Evolutionary conservation across 768 basidiomycete species (phyloP), one percentile per base, ranked within the genome.

Genomic region (Paxillus involutus): DNA sequence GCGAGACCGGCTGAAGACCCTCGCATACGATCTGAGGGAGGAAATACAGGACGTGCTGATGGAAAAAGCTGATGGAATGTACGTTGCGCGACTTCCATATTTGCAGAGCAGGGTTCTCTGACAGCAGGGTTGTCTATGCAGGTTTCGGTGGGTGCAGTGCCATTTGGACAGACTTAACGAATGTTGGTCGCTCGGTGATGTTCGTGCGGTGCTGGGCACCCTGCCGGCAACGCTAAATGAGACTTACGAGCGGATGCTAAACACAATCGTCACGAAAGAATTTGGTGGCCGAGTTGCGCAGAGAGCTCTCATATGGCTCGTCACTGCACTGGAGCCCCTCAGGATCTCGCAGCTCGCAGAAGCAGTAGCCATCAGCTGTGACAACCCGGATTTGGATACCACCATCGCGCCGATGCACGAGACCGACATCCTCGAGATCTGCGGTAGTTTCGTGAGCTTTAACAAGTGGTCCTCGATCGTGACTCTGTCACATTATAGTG

Each of bases 91-190:
- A 32, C 30, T 32, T 32, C 30, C 30, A 3, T 32, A 10, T 6
- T 32, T 32, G 30, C 7, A 32, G 30, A 32, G 30, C 7, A 8
- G 30, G 9, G 30, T 8, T 4, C 30, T 32, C 7, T 32, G 30
- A 32, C 7, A 2, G 6, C 21, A n/a, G 17, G 9, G 6, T 29
- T 36, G 24, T 29, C 19, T 37, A n/a, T 16, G 8, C 26, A 50
- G 57, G 57, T 55, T 55, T 19, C 44, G 49, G 4, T 55, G 53
- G 53, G 49, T 46, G 6, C 3, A 51, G 2, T 58, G 57, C 24
- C 49, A 58, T 11, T 26, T 51, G 32, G 53, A 58, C 40, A 21
- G 43, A 2, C 44, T 55, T 9, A 41, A 33, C 11, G 6, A n/a
- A 6, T 55, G 49, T 30, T 36, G 36, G n/a, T 37, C 54, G 4